phyloP scores from a whole-genome alignment of 2,329 filamentous ascomycete genomes.

The Colletotrichum spinosum region DNA sequence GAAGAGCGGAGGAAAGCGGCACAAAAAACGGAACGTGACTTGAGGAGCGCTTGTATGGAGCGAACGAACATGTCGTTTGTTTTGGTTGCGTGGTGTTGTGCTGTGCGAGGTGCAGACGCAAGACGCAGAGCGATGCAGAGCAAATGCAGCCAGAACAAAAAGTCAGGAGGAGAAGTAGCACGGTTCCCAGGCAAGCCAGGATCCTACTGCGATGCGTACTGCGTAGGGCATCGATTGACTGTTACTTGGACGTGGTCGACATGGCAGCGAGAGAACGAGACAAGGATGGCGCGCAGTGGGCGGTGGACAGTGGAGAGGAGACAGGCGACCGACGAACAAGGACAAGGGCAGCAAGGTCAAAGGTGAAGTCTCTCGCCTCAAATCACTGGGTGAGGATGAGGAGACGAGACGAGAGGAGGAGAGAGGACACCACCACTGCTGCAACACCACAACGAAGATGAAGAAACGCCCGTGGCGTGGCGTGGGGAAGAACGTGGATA shows the following conservation, averaged over 20 bases:
- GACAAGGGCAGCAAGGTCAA: no score
- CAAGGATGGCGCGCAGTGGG: no score
- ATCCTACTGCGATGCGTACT: background rate
- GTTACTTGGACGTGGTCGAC: no score
- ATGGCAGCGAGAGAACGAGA: no score
- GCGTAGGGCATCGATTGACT: no score
- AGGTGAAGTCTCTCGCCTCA: no score
- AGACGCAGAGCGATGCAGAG: constrained; percentile 16
- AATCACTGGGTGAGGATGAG: background rate
- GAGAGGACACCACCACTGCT: background rate
- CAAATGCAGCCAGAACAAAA: constrained; percentile 29
- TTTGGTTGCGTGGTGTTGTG: no score
- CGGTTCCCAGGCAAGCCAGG: no score
- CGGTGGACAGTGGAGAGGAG: no score
- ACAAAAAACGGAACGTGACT: background rate
- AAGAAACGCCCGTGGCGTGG: constrained; percentile 28
- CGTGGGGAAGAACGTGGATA: constrained; percentile 18
- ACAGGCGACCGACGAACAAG: no score
- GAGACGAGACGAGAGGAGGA: background rate
- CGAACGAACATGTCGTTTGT: no score
- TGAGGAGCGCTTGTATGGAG: constrained; percentile 3
- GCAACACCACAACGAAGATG: background rate
- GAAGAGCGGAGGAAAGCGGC: background rate
- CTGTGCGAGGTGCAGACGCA: constrained; percentile 1
- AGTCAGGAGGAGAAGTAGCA: constrained; percentile 10